A percentile compares a stretch with the other conserved stretches of the same genome.
Evolutionary conservation across 129 eudicot genomes (phyloP).

Genomic region (Arctium minus): DNA sequence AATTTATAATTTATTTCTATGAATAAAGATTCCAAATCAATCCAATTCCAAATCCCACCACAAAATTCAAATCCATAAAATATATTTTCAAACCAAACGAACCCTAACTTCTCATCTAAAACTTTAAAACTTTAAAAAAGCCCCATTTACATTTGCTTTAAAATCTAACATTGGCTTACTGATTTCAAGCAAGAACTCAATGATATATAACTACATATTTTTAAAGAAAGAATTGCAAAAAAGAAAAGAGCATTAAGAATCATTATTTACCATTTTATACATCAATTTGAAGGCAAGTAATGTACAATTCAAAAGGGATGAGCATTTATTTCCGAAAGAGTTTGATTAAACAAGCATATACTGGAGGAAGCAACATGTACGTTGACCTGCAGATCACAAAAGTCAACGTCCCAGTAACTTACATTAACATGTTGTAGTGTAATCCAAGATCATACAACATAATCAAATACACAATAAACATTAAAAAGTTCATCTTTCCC

Average conservation of each 20-base stretch:
- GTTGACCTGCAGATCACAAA: conserved; percentile 18
- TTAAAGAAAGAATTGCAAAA: not conserved
- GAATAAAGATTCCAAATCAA: no score
- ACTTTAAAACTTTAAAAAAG: no score
- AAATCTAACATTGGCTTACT: no score
- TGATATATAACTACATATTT: not conserved
- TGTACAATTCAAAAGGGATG: conserved; percentile 13
- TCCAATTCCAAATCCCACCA: no score
- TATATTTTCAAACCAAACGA: no score
- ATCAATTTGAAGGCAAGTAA: not conserved
- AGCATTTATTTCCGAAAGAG: conserved; percentile 29
- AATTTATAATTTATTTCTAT: no score
- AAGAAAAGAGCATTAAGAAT: not conserved
- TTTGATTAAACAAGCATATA: conserved; percentile 19
- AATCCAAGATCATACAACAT: conserved; percentile 22
- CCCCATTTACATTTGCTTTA: no score
- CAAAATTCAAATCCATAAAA: no score
- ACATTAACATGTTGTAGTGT: conserved; percentile 12
- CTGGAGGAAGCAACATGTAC: not conserved
- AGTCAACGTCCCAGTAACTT: conserved; percentile 23
- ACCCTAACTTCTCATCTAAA: no score
- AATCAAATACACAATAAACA: conserved; percentile 24
- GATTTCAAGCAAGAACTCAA: no score
- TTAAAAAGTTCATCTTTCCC: conserved; percentile 12
- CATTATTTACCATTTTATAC: not conserved